phyloP scores from a whole-genome alignment of 2,329 filamentous ascomycete genomes.

The Cercospora sp. region DNA sequence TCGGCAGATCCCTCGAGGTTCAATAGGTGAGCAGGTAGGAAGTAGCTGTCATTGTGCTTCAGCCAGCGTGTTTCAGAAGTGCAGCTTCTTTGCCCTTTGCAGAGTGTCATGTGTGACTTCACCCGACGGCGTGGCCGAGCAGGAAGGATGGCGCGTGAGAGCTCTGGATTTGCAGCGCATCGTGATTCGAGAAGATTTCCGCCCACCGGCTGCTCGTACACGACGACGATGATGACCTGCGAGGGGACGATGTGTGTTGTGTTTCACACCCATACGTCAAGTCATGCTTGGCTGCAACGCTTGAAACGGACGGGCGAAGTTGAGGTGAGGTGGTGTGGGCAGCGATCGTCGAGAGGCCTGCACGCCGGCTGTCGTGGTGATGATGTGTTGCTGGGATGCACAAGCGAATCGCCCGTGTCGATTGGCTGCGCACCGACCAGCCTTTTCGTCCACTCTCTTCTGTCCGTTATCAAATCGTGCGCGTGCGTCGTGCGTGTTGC shows the following conservation, averaged over 20 bases:
- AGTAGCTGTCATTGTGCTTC: slow-evolving; percentile 20
- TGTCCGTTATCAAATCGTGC: neutral
- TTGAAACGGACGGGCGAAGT: neutral
- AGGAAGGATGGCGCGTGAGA: neutral
- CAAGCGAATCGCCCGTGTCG: neutral
- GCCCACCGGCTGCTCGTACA: neutral
- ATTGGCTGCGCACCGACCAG: slow-evolving; percentile 4
- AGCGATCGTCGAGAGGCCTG: neutral
- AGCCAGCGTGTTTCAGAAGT: slow-evolving; percentile 15
- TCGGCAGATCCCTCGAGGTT: neutral
- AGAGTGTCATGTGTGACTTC: slow-evolving; percentile 5
- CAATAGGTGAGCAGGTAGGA: neutral
- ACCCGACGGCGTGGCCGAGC: slow-evolving; percentile 5
- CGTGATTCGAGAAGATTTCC: neutral
- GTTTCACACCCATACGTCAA: neutral
- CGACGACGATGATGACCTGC: neutral
- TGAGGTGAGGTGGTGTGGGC: neutral
- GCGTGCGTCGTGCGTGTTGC: too few species aligned
- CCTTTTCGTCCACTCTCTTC: neutral
- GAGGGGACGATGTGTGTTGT: neutral
- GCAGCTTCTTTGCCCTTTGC: neutral
- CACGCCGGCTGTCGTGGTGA: neutral
- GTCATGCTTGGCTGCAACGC: neutral
- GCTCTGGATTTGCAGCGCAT: neutral
- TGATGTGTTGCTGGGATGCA: slow-evolving; percentile 7